Base-by-base conservation (phyloP, 2,329 filamentous ascomycete species). In the Cercospora nicotianae region DNA sequence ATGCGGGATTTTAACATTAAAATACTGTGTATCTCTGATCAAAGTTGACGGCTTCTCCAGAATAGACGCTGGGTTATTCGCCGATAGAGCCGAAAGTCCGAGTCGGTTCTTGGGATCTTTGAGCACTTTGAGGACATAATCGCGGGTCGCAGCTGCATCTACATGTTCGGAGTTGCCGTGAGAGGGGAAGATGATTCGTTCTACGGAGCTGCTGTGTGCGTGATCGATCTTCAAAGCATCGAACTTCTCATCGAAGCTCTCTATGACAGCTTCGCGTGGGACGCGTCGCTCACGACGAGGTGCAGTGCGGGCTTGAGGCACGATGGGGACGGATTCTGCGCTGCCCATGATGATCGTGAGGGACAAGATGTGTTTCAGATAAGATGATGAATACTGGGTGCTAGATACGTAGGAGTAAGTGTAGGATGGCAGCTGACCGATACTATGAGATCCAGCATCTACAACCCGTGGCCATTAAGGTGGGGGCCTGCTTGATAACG, bases 1-100 rank as follows among this genome's bases (percentile, higher is more conserved):
- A 64, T 91, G 85, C 0, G 92, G 91, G 68, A 96, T 93, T 78
- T 88, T 89, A 78, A 93, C 81, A 76, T 94, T 96, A 87, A 93
- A 96, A 69, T 91, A 86, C 65, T 96, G 93, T 64, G 88, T 90
- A 77, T 95, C 90, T 48, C 85, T 80, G 68, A 92, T 86, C 64
- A 86, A 81, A 30, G 89, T 83, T 0, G 87, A 81, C 8, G 86
- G 87, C 48, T 89, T 90, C 64, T 86, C 85, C 53, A 96, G 85
- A 55, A 93, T 84, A 10, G 86, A 80, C 66, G 85, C 85, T 6
- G 91, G 89, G 69, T 91, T 85, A 71, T 89, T 88, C 9, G 86
- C 84, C 76, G 87, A 89, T 60, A 96, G 83, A 2, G 91, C 91
- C 1, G 89, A 88, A 36, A 95, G 85, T 5, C 92, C 92, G 13